Evolutionary conservation across 2,329 filamentous ascomycete species (phyloP).

Genomic region (Phialocephala sp.): DNA sequence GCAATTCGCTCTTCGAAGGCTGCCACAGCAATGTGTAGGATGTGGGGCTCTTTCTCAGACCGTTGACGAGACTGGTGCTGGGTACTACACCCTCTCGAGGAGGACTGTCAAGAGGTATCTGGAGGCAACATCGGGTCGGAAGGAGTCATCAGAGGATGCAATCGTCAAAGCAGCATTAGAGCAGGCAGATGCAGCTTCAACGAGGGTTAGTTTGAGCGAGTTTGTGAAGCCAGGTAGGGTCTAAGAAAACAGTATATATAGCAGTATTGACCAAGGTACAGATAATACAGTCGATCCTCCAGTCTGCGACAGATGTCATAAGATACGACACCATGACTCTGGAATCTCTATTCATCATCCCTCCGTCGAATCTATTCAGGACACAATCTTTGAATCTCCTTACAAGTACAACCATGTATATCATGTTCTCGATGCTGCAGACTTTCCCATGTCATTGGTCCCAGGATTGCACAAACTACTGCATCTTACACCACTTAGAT

Average conservation of each 20-base stretch:
- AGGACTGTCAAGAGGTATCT: slow-evolving; percentile 58
- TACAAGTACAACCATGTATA: slow-evolving; percentile 94
- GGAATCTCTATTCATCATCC: slow-evolving; percentile 80
- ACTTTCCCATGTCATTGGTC: slow-evolving; percentile 93
- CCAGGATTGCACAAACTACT: slow-evolving; percentile 76
- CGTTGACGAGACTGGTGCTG: slow-evolving; percentile 54
- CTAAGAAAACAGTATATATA: background rate
- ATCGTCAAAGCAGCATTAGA: slow-evolving; percentile 49
- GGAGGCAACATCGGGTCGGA: slow-evolving; percentile 28
- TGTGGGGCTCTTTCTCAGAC: slow-evolving; percentile 71
- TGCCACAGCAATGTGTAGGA: slow-evolving; percentile 66
- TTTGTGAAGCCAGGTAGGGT: slow-evolving; percentile 26
- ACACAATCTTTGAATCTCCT: slow-evolving; percentile 87
- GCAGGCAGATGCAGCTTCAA: slow-evolving; percentile 25
- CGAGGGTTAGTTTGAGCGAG: slow-evolving; percentile 26
- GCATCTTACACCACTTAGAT: slow-evolving; percentile 74
- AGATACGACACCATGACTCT: slow-evolving; percentile 75
- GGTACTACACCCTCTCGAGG: slow-evolving; percentile 60
- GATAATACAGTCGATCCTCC: slow-evolving; percentile 48
- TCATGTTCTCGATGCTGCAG: slow-evolving; percentile 91
- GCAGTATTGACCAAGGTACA: slow-evolving; percentile 25
- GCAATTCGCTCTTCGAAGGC: slow-evolving; percentile 25
- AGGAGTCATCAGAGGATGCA: slow-evolving; percentile 48
- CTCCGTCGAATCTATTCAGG: slow-evolving; percentile 77
- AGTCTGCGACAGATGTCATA: slow-evolving; percentile 87